phyloP scores from a whole-genome alignment of 108 stramenopile genomes.

The Schizochytrium sp. region DNA sequence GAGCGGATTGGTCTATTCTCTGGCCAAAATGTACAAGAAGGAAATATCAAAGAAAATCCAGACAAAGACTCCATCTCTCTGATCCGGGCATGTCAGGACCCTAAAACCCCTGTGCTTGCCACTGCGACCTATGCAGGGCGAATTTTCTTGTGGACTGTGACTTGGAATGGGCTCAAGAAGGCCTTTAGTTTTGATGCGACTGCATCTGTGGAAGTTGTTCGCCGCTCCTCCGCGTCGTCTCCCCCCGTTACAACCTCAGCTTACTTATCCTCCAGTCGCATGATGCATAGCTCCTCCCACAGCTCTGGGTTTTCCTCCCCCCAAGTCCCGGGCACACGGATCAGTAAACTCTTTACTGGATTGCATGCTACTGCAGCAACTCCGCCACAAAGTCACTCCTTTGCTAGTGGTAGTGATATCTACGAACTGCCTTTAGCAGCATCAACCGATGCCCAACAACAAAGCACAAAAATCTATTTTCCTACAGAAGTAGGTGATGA shows the following conservation, averaged over 20 bases:
- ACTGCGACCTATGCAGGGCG: neutral
- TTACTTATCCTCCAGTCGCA: too few species aligned
- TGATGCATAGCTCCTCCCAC: too few species aligned
- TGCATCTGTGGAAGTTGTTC: neutral
- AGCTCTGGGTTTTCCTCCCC: too few species aligned
- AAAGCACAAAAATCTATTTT: neutral
- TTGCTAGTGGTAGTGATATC: too few species aligned
- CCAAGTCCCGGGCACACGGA: too few species aligned
- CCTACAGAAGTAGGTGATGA: neutral
- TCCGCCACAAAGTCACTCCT: too few species aligned
- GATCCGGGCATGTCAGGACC: neutral
- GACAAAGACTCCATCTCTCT: neutral
- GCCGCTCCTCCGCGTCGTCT: neutral
- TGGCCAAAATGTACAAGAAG: slow-evolving; percentile 22
- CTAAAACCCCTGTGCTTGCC: neutral
- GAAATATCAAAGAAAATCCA: neutral
- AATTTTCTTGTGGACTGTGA: neutral
- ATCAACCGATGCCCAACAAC: too few species aligned
- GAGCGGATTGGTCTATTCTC: neutral
- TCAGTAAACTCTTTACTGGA: too few species aligned
- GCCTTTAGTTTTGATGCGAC: slow-evolving; percentile 7
- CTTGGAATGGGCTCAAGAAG: neutral
- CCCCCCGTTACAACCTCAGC: neutral
- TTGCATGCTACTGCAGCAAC: too few species aligned
- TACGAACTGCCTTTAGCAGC: too few species aligned